Evolutionary conservation across 768 basidiomycete genomes (phyloP).

Genomic region (Naganishia onofrii): DNA sequence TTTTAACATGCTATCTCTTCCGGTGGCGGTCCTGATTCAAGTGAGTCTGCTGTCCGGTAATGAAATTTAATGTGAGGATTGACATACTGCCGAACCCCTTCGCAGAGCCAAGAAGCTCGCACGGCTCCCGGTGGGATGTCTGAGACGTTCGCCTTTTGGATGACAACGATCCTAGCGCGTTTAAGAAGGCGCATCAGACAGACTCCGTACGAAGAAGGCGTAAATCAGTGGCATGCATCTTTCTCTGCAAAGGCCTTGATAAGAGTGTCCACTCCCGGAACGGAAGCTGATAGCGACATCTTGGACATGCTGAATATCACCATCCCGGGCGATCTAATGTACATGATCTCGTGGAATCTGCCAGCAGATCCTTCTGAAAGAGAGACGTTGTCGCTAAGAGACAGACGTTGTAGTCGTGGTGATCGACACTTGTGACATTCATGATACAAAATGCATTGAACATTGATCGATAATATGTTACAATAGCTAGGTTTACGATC

Average conservation of each 20-base stretch:
- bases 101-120: background rate
- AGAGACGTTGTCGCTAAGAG: no score
- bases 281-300: background rate
- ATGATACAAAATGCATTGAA: no score
- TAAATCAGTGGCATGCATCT: constrained; percentile 20
- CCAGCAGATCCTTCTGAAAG: background rate
- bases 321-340: constrained; percentile 14
- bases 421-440: no score
- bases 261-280: background rate
- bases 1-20: constrained; percentile 26
- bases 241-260: constrained; percentile 26
- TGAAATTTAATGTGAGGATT: background rate
- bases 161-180: background rate
- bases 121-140: background rate
- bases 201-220: constrained; percentile 11
- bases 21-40: constrained; percentile 19
- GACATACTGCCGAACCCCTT: background rate
- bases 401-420: no score
- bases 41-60: background rate
- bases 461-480: background rate
- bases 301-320: constrained; percentile 5
- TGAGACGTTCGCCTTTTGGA: constrained; percentile 7
- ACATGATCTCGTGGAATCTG: constrained; percentile 19
- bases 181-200: background rate
- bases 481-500: background rate